Evolutionary conservation across 2,329 filamentous ascomycete genomes (phyloP).

Genomic region (Chalara sp.): DNA sequence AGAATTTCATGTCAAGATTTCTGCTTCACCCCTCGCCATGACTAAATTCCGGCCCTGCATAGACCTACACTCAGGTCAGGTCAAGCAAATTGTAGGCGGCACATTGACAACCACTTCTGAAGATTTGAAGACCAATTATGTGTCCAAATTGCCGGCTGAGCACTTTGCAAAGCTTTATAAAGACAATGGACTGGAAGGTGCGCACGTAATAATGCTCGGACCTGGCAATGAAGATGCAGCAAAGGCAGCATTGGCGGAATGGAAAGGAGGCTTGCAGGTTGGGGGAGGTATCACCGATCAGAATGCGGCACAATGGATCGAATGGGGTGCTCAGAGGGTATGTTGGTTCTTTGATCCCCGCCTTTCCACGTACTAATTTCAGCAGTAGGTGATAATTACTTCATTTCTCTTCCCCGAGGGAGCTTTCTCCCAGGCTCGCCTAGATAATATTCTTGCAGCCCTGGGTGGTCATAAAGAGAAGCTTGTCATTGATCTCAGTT

Average conservation of each 20-base stretch:
- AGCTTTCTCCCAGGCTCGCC: conserved; percentile 68
- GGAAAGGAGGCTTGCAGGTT: conserved; percentile 78
- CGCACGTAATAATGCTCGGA: conserved; percentile 95
- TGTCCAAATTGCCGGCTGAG: conserved; percentile 74
- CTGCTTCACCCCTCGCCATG: conserved; percentile 45
- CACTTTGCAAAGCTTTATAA: conserved; percentile 80
- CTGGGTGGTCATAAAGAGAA: conserved; percentile 70
- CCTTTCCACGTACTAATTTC: conserved; percentile 8
- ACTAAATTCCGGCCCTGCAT: conserved; percentile 94
- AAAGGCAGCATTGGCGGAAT: conserved; percentile 66
- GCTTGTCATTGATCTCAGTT: conserved; percentile 93
- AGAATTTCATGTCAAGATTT: too few species aligned
- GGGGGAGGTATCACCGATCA: conserved; percentile 86
- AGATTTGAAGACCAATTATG: conserved; percentile 82
- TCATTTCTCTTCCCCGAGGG: conserved; percentile 87
- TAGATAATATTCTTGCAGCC: conserved; percentile 66
- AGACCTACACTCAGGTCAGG: conserved; percentile 92
- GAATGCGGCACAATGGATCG: conserved; percentile 84
- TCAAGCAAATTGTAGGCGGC: conserved; percentile 97
- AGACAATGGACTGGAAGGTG: conserved; percentile 65
- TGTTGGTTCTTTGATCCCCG: conserved; percentile 5
- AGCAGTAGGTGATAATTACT: conserved; percentile 83
- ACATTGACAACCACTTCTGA: conserved; percentile 66
- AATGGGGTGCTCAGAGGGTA: conserved; percentile 84
- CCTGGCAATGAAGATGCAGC: conserved; percentile 80